Conservation (phyloP, 495 filamentous ascomycete species). For the Cladorrhinum samala region DNA sequence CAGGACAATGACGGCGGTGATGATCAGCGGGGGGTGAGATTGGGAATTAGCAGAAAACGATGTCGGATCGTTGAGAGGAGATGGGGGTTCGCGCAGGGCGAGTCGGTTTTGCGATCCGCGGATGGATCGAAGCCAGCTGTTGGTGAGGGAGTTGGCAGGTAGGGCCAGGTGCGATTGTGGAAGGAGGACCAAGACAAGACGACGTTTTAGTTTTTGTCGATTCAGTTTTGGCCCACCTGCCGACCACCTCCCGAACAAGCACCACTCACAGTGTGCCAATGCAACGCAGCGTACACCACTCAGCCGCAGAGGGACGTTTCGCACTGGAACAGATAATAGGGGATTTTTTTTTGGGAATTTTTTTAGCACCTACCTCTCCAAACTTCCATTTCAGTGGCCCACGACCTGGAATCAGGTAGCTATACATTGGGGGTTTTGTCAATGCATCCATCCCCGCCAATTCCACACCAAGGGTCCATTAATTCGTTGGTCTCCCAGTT, state of each 20-base stretch:
- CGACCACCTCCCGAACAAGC: background rate
- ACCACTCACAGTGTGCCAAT: constrained; percentile 4
- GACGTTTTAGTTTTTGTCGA: constrained; percentile 29
- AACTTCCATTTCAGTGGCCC: no score
- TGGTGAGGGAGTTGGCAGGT: constrained; percentile 18
- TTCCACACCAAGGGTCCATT: no score
- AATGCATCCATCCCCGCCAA: no score
- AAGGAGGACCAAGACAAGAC: constrained; percentile 16
- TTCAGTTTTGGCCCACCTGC: constrained; percentile 23
- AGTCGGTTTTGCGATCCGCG: constrained; percentile 28
- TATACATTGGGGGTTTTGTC: no score
- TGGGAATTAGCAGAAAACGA: constrained; percentile 24
- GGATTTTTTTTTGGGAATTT: no score
- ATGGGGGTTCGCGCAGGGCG: constrained; percentile 28
- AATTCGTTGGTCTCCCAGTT: no score
- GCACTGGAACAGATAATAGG: no score
- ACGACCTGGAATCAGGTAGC: no score
- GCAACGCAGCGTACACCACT: background rate
- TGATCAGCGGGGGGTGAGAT: constrained; percentile 28
- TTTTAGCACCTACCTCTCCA: no score
- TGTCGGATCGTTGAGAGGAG: constrained; percentile 16
- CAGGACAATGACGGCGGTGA: constrained; percentile 14
- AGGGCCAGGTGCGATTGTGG: background rate
- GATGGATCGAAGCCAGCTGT: constrained; percentile 27
- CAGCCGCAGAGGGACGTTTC: background rate